Evolutionary conservation across 1,139 yeast genomes (phyloP).

Genomic region (Geotrichum europaeum): DNA sequence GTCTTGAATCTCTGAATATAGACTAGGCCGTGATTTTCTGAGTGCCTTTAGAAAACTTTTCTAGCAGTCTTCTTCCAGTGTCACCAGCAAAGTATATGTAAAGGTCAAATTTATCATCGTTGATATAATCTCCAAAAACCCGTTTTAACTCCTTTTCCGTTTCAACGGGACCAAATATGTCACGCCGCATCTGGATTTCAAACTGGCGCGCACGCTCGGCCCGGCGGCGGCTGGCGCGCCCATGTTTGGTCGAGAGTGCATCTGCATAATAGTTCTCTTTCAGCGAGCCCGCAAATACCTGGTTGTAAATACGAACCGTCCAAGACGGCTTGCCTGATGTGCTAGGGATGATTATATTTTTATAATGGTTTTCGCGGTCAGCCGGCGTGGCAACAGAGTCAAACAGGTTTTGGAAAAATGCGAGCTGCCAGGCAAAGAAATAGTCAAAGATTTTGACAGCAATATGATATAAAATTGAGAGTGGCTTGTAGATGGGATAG

Average conservation of each 20-base stretch:
- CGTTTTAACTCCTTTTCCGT: background rate
- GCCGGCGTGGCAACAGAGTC: conserved; percentile 8
- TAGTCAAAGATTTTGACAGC: background rate
- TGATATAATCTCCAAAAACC: background rate
- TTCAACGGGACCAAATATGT: background rate
- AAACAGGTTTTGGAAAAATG: conserved; percentile 6
- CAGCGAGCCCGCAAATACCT: background rate
- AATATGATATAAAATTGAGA: conserved; percentile 1
- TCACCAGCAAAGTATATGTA: conserved; percentile 7
- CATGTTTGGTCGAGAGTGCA: conserved; percentile 1
- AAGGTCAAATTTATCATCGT: conserved; percentile 1
- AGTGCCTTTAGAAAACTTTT: background rate
- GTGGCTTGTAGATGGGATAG: conserved; percentile 12
- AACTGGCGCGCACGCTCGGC: background rate
- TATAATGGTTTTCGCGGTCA: conserved; percentile 8
- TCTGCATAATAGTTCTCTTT: conserved; percentile 10
- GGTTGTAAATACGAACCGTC: background rate
- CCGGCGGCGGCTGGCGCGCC: background rate
- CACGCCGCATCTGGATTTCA: background rate
- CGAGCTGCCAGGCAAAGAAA: conserved; percentile 6
- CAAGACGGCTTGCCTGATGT: background rate
- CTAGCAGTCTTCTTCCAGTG: conserved; percentile 6
- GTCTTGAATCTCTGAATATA: too few relatives aligned
- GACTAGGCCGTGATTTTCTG: background rate
- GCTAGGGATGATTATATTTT: background rate